A percentile compares a stretch with the other conserved stretches of the same genome.
phyloP scores from a whole-genome alignment of 352 stramenopile genomes.

The Globisporangium apiculatum region DNA sequence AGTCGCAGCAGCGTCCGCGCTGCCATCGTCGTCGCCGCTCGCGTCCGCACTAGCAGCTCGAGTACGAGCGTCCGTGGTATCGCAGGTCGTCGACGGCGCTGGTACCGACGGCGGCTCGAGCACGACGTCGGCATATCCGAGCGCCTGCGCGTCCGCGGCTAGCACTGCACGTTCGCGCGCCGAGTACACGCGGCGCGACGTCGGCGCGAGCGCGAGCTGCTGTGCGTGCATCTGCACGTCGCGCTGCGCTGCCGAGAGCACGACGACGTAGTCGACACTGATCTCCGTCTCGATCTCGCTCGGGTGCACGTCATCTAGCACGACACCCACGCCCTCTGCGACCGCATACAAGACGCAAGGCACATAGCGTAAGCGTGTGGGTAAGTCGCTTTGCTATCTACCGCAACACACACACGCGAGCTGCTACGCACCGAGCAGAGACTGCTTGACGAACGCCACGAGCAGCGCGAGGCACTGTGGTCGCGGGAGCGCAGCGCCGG shows the following conservation, averaged over 20 bases:
- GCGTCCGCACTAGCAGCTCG: neutral
- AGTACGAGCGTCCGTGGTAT: neutral
- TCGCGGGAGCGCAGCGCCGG: conserved; percentile 22
- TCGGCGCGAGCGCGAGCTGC: conserved; percentile 29
- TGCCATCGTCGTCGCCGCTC: neutral
- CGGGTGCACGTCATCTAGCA: conserved; percentile 60
- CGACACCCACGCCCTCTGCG: conserved; percentile 43
- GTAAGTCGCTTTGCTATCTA: neutral
- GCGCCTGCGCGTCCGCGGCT: conserved; percentile 14
- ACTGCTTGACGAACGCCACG: conserved; percentile 26
- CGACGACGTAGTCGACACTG: conserved; percentile 46
- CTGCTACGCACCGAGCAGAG: conserved; percentile 24
- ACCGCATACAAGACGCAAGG: neutral
- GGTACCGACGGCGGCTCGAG: neutral
- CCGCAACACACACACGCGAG: neutral
- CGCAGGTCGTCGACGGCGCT: neutral
- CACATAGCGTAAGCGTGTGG: neutral
- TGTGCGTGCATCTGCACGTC: conserved; percentile 28
- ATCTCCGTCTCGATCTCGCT: conserved; percentile 25
- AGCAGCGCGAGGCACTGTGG: conserved; percentile 27
- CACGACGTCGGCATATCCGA: conserved; percentile 26
- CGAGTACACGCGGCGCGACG: conserved; percentile 42
- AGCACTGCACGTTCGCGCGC: conserved; percentile 40
- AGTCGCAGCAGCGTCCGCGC: conserved; percentile 1
- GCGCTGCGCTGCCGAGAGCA: conserved; percentile 29